Base-by-base conservation (phyloP, 805 yeast species). In the Sugiyamaella lignohabitans region DNA sequence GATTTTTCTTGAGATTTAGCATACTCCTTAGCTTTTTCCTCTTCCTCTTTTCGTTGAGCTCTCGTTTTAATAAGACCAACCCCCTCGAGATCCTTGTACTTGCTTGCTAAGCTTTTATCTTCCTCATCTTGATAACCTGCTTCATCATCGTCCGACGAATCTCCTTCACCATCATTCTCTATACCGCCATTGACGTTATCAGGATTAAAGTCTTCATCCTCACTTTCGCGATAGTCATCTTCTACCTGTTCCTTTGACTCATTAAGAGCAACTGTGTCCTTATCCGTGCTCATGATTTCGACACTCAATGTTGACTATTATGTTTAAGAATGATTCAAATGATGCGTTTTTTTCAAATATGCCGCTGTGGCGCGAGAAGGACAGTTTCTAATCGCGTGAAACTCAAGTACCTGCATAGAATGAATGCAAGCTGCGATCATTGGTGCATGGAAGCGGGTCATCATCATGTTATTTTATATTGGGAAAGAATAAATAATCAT, bases 21-120 rank as follows among this genome's bases (percentile, higher is more conserved):
- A 60, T 34, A 50, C 50, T 55, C 53, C 60, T 69, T 52, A 58
- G 64, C 56, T 59, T 61, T 24, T 54, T 57, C 51, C 51, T 60
- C 53, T 51, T 61, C 50, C 29, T 40, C 46, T 23, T 64, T 65
- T 40, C 84, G 63, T 53, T 81, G 91, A 19, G 76, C 72, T 53
- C 95, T 70, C 0, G 95, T 86, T 56, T 78, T 77, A 30, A 86
- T 74, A 45, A 82, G 71, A n/a, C 82, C 84, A 11, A 68, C 58
- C 58, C 78, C 76, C 51, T 78, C 84, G 4, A 83, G 75, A 2
- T 65, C 64, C 4, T 75, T 68, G 59, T 83, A 83, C 41, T 69
- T 69, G 0, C 67, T 56, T 24, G 43, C 45, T 4, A 48, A 35
- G 6, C 45, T 45, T 16, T 44, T 46, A 42, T 57, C 50, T 44